Percentiles rank a stretch among this genome's conserved stretches.
Evolutionary conservation across 1,284 basidiomycete genomes (phyloP).

Genomic region (Inonotus obliquus): DNA sequence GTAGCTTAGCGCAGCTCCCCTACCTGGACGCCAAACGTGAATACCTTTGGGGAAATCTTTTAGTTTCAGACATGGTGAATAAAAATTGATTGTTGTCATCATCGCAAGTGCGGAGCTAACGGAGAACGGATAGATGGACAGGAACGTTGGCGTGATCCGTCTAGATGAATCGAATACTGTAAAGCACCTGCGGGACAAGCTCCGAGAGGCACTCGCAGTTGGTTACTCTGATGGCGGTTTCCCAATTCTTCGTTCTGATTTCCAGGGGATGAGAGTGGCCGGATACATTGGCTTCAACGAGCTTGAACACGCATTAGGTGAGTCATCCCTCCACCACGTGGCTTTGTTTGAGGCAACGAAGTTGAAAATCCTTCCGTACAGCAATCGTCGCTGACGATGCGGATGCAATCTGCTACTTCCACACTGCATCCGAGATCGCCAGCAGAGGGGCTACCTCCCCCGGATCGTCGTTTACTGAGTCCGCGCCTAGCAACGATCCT

Average conservation of each 20-base stretch:
- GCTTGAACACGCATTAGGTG: conserved; percentile 90
- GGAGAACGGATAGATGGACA: conserved; percentile 45
- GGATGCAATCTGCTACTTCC: conserved; percentile 63
- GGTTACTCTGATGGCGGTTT: conserved; percentile 85
- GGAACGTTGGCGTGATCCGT: conserved; percentile 61
- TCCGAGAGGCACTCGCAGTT: conserved; percentile 50
- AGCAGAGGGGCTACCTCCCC: conserved; percentile 45
- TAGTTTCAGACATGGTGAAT: conserved; percentile 78
- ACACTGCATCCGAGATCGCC: conserved; percentile 38
- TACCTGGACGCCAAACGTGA: conserved; percentile 89
- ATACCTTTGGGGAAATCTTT: conserved; percentile 78
- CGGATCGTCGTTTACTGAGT: conserved; percentile 54
- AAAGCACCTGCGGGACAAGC: conserved; percentile 59
- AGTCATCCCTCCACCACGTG: conserved; percentile 26
- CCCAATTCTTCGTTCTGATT: conserved; percentile 65
- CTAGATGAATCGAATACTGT: conserved; percentile 71
- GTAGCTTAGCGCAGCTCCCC: conserved; percentile 70
- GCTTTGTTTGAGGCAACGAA: conserved; percentile 10
- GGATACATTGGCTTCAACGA: conserved; percentile 93
- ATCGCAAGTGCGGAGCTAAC: background rate
- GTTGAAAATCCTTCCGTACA: conserved; percentile 28
- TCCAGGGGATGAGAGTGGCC: conserved; percentile 62
- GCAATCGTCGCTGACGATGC: conserved; percentile 75
- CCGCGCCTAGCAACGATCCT: conserved; percentile 44
- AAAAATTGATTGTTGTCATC: conserved; percentile 12